Base-by-base conservation (phyloP, 768 basidiomycete species). In the Phanerochaete carnosa region DNA sequence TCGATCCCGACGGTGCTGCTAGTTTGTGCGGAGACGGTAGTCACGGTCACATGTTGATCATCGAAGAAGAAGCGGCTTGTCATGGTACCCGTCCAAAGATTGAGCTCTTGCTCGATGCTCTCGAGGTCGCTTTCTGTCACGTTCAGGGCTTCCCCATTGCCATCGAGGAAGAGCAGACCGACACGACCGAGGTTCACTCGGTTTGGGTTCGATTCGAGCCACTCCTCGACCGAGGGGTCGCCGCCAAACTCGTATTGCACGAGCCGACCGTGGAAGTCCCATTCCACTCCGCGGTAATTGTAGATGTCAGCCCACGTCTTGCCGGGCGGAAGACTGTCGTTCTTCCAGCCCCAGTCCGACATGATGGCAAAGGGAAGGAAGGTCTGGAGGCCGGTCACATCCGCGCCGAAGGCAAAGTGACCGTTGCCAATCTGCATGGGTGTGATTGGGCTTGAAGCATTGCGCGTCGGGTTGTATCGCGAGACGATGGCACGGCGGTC, bases 371-470 rank as follows among this genome's bases (percentile, higher is more conserved):
- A 85, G 5, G 83, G 82, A 33, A 75, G 74, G 70, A 85, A 79
- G 0, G 83, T 85, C 68, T 86, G 84, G 16, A 86, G 75, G 11
- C 83, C 81, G 0, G 84, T 84, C 23, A 84, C 70, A 68, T 85
- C 84, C 8, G 80, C 79, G 23, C 82, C 82, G 62, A 86, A 85
- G 19, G 83, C 83, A 61, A 86, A 84, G 68, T 84, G 81, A 16
- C 84, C 83, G 68, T 85, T 86, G 15, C 84, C 84, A 51, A 84
- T 74, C 69, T 84, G 84, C 76, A 85, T 78, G 5, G 83, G 83
- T 13, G 83, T 84, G 33, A 70, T 72, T 23, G 65, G 52, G 64
- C 72, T 78, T 9, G 81, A 82, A 7, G 78, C 77, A 69, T 75
- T 79, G 15, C 83, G 78, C 5, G 70, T 72, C 1, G 83, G 83